Evolutionary conservation across 495 filamentous ascomycete species (phyloP), one percentile per base, ranked within the genome.

Genomic region (Hyaloscypha finlandica): DNA sequence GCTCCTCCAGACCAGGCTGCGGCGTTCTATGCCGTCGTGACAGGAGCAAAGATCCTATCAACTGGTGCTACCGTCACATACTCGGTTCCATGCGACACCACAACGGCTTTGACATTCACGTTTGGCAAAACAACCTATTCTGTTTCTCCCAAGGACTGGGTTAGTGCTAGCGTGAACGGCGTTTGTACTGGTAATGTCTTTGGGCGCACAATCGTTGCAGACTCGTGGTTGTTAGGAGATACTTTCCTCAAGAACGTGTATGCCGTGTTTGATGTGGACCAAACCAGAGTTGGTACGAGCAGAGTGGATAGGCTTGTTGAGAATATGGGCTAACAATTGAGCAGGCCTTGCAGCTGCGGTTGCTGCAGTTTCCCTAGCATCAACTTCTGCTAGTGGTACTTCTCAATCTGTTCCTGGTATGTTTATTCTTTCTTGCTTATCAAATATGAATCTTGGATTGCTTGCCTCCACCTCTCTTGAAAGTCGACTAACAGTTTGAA

Each of bases 171-270:
- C 19, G 8, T 70, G 70, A 2, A 72, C 72, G 70, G 78, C 11
- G 76, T 73, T 33, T 96, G 92, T 73, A 76, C 81, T 20, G 90
- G 88, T 72, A 91, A 89, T 53, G 85, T 95, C 64, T 85, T 82
- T 59, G 82, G 82, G 39, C 77, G 78, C 31, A 75, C 78, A 39
- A 74, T 81, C 5, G 62, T 73, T 11, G 76, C 73, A 45, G 70
- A 37, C 5, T 52, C 57, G 75, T 95, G 93, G 92, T 80, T 96
- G 33, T 74, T 95, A 1, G 92, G 92, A 6, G 92, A 94, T 70
- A 84, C 89, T 5, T 96, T 96, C 70, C 76, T 96, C 64, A 96
- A 96, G 79, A 95, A 96, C 68, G 92, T 96, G n/a, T 95, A 95
- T 77, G 79, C 85, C 29, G 88, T 95, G 25, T 96, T 96, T 71